These are phyloP conservation scores for Nigrospora oryzae DNA, from an alignment of 2,329 filamentous ascomycete genomes.

Conservation along the genomic window DNA sequence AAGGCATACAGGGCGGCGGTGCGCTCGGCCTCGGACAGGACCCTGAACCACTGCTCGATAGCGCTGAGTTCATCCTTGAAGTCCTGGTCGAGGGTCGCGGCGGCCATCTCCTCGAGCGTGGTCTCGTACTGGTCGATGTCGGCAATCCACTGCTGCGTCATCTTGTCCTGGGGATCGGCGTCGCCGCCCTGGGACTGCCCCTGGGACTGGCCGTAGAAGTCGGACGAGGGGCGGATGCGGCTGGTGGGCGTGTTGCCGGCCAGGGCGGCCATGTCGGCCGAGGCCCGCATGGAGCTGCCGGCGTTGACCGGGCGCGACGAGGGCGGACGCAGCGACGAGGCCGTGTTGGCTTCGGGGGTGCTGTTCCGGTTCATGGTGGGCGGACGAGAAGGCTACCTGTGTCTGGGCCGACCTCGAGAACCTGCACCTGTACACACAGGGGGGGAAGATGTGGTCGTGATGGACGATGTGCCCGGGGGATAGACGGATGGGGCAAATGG, in stretches of 20 bases:
- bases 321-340: slow-evolving; percentile 75
- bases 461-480: not conserved
- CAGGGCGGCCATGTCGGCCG: slow-evolving; percentile 89
- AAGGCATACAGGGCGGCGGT: slow-evolving; percentile 93
- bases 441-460: not conserved
- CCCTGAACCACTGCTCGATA: slow-evolving; percentile 99
- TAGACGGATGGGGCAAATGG: not conserved
- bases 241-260: slow-evolving; percentile 56
- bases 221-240: slow-evolving; percentile 87
- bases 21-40: slow-evolving; percentile 91
- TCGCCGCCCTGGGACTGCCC: slow-evolving; percentile 63
- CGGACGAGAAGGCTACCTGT: not conserved
- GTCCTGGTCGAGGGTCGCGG: slow-evolving; percentile 95
- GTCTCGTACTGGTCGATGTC: slow-evolving; percentile 99
- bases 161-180: slow-evolving; percentile 78
- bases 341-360: slow-evolving; percentile 83
- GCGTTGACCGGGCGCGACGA: slow-evolving; percentile 68
- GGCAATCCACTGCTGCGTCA: slow-evolving; percentile 96
- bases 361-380: slow-evolving; percentile 72
- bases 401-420: too few species aligned
- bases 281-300: slow-evolving; percentile 82
- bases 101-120: slow-evolving; percentile 98
- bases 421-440: too few species aligned
- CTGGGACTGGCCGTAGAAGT: slow-evolving; percentile 78
- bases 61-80: slow-evolving; percentile 99